phyloP scores from a whole-genome alignment of 2,329 filamentous ascomycete species.

The Fusarium udum region DNA sequence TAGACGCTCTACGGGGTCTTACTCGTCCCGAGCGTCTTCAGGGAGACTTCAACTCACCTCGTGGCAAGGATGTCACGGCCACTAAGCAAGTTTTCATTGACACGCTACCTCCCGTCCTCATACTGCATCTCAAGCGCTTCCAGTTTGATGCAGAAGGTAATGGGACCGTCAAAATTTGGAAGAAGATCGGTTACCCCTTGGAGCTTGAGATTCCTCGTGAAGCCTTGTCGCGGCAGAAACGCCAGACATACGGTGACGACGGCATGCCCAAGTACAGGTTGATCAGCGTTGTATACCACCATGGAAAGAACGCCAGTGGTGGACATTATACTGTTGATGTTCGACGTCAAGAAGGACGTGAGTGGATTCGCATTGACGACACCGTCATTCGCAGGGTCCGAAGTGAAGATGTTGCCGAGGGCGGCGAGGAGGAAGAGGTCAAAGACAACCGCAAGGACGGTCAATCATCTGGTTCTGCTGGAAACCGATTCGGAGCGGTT shows the following conservation, averaged over 20 bases:
- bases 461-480: conserved; percentile 51
- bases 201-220: conserved; percentile 94
- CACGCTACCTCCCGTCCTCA: conserved; percentile 87
- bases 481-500: conserved; percentile 79
- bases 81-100: conserved; percentile 98
- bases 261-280: conserved; percentile 85
- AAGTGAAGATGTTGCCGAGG: conserved; percentile 88
- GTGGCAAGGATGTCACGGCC: conserved; percentile 78
- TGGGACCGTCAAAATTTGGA: conserved; percentile 97
- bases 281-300: conserved; percentile 93
- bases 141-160: conserved; percentile 85
- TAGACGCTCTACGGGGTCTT: conserved; percentile 87
- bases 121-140: conserved; percentile 96
- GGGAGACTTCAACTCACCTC: conserved; percentile 82
- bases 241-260: conserved; percentile 69
- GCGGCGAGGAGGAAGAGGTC: conserved; percentile 79
- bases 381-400: conserved; percentile 87
- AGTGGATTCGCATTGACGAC: conserved; percentile 97
- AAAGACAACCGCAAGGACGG: conserved; percentile 60
- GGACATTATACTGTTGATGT: conserved; percentile 99
- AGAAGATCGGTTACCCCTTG: conserved; percentile 93
- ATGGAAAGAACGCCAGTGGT: conserved; percentile 94
- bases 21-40: conserved; percentile 86
- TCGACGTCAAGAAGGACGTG: conserved; percentile 88
- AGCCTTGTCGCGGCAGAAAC: conserved; percentile 80